A percentile compares a stretch with the other conserved stretches of the same genome.
These are phyloP conservation scores for Candida maris DNA, from an alignment of 805 yeast species.

Conservation along the genomic window DNA sequence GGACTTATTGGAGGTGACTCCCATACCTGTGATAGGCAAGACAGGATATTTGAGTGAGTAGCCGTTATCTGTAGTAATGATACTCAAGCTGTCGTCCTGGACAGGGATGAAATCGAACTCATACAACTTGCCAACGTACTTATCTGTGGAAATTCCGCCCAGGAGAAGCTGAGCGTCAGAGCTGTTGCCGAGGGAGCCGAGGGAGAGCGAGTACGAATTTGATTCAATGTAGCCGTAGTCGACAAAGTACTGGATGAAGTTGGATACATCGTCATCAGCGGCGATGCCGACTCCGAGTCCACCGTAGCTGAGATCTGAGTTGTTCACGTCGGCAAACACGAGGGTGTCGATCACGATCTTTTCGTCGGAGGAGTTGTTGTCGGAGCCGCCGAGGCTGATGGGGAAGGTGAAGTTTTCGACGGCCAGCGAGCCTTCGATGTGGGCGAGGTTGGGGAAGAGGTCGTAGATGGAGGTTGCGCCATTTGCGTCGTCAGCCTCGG, in stretches of 20 bases:
- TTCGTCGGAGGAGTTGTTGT: conserved; percentile 5
- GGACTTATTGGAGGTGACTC: conserved; percentile 33
- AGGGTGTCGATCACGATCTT: conserved; percentile 21
- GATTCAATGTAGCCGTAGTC: conserved; percentile 31
- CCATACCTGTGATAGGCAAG: conserved; percentile 43
- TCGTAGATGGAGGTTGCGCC: conserved; percentile 14
- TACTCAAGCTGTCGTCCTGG: conserved; percentile 12
- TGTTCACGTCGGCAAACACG: conserved; percentile 37
- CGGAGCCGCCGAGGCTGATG: conserved; percentile 4
- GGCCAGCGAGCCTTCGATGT: conserved; percentile 23
- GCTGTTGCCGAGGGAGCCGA: conserved; percentile 24
- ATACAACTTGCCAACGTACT: conserved; percentile 44
- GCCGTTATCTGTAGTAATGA: conserved; percentile 14
- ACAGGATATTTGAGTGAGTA: conserved; percentile 33
- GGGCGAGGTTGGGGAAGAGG: conserved; percentile 21
- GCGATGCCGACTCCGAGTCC: conserved; percentile 44
- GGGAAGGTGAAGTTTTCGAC: conserved; percentile 22
- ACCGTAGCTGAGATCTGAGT: conserved; percentile 38
- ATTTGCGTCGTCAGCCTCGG: conserved; percentile 1
- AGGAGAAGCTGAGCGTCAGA: conserved; percentile 40
- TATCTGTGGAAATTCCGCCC: conserved; percentile 54
- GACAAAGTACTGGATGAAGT: conserved; percentile 34
- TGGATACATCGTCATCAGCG: conserved; percentile 19
- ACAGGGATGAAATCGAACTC: conserved; percentile 49
- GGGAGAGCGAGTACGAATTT: conserved; percentile 43